phyloP scores from a whole-genome alignment of 208 protist species.

The Endotrypanum monterogeii region DNA sequence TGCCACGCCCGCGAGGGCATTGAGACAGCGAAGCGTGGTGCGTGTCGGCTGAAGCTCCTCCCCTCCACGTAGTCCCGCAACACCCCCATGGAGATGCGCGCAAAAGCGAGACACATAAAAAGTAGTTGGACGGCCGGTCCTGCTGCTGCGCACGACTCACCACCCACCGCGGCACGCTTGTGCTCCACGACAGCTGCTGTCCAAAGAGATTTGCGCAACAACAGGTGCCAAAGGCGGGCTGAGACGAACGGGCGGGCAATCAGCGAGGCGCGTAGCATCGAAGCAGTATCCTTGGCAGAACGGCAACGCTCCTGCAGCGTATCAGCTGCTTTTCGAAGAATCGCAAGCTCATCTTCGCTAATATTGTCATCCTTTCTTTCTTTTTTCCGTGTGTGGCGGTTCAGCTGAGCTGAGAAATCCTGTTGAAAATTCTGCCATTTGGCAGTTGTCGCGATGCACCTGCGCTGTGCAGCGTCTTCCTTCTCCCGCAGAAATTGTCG shows the following conservation, averaged over 20 bases:
- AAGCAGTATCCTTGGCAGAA: constrained; percentile 18
- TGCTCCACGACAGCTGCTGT: constrained; percentile 33
- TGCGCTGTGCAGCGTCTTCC: background rate
- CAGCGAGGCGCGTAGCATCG: constrained; percentile 49
- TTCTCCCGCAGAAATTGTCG: constrained; percentile 39
- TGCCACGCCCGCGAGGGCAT: constrained; percentile 55
- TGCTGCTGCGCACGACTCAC: background rate
- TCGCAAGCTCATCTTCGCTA: constrained; percentile 1
- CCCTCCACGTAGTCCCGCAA: constrained; percentile 69
- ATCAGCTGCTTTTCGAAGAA: constrained; percentile 24
- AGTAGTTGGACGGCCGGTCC: constrained; percentile 19
- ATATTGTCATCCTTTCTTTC: background rate
- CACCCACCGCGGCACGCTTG: constrained; percentile 6
- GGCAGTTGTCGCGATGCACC: background rate
- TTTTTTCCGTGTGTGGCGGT: background rate
- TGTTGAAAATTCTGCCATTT: constrained; percentile 20
- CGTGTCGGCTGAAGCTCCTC: constrained; percentile 36
- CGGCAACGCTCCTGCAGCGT: constrained; percentile 20
- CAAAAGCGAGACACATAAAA: constrained; percentile 41
- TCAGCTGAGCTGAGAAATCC: constrained; percentile 18
- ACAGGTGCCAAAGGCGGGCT: constrained; percentile 58
- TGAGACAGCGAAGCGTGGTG: constrained; percentile 86
- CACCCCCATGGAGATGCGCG: constrained; percentile 52
- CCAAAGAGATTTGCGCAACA: constrained; percentile 70
- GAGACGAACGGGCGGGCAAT: constrained; percentile 66